These are phyloP conservation scores for Aphanocladium album DNA, from an alignment of 2,329 filamentous ascomycete genomes.

Conservation along the genomic window DNA sequence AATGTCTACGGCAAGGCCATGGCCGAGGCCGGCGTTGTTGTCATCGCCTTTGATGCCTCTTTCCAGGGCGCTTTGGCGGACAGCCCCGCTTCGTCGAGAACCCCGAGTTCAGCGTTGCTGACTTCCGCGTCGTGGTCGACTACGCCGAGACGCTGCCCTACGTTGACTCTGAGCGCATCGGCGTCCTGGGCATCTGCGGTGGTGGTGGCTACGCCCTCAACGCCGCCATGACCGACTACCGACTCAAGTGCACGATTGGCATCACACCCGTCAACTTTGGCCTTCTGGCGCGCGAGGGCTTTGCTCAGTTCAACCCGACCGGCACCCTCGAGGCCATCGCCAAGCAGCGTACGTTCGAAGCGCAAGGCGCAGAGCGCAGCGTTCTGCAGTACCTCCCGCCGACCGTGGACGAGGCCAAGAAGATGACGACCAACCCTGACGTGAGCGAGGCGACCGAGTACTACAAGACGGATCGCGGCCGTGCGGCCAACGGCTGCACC, in stretches of 20 bases:
- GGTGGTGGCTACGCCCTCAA: slow-evolving; percentile 30
- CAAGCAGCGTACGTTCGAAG: slow-evolving; percentile 7
- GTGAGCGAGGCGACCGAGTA: slow-evolving; percentile 8
- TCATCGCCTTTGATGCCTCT: slow-evolving; percentile 26
- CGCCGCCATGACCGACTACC: slow-evolving; percentile 30
- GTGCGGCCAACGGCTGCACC: not conserved
- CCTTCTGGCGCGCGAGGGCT: slow-evolving; percentile 18
- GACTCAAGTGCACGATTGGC: slow-evolving; percentile 30
- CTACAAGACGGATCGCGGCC: slow-evolving; percentile 11
- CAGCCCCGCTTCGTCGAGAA: slow-evolving; percentile 30
- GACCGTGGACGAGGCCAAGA: slow-evolving; percentile 6
- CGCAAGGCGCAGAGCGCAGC: not conserved
- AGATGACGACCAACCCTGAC: not conserved
- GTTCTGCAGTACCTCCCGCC: slow-evolving; percentile 1
- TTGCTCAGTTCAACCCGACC: slow-evolving; percentile 3
- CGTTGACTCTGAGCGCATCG: slow-evolving; percentile 29
- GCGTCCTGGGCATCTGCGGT: slow-evolving; percentile 33
- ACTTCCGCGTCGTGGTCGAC: slow-evolving; percentile 27
- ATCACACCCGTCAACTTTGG: slow-evolving; percentile 26
- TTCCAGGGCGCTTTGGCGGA: slow-evolving; percentile 32
- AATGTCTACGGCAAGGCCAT: slow-evolving; percentile 27
- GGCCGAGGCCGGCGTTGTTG: slow-evolving; percentile 25
- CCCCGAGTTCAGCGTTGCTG: slow-evolving; percentile 30
- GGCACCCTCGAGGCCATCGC: slow-evolving; percentile 8
- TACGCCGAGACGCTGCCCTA: slow-evolving; percentile 24